Evolutionary conservation across 1,284 basidiomycete genomes (phyloP).

Genomic region (Apiotrichum sp.): DNA sequence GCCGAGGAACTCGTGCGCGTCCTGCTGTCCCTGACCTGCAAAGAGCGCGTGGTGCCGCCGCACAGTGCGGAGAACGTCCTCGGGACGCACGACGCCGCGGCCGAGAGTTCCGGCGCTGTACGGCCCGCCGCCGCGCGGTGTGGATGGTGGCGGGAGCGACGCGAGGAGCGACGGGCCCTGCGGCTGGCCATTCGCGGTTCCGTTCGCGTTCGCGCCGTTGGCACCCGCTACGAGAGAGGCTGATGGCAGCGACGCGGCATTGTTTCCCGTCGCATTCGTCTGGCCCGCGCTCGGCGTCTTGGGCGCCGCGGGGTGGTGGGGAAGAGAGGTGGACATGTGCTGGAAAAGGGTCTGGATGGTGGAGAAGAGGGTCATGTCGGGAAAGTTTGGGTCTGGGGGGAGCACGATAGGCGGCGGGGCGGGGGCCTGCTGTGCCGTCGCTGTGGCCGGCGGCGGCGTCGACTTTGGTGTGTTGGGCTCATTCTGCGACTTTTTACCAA

Average conservation of each 20-base stretch:
- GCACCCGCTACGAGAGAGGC: slow-evolving; percentile 13
- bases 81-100: slow-evolving; percentile 77
- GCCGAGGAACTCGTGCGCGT: slow-evolving; percentile 95
- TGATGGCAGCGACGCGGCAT: slow-evolving; percentile 31
- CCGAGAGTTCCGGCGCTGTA: slow-evolving; percentile 50
- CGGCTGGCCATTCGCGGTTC: slow-evolving; percentile 6
- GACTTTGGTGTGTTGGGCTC: neutral
- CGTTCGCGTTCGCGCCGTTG: neutral
- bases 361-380: slow-evolving; percentile 75
- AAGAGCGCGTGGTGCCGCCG: slow-evolving; percentile 82
- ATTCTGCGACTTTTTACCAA: slow-evolving; percentile 11
- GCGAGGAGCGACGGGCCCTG: slow-evolving; percentile 40
- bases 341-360: slow-evolving; percentile 85
- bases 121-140: slow-evolving; percentile 42
- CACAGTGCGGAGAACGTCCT: slow-evolving; percentile 82
- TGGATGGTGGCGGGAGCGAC: slow-evolving; percentile 39
- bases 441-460: neutral
- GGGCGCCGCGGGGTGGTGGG: slow-evolving; percentile 41
- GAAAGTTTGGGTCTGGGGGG: slow-evolving; percentile 52
- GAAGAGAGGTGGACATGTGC: slow-evolving; percentile 54
- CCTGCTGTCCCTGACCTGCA: slow-evolving; percentile 81
- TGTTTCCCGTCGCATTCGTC: slow-evolving; percentile 7
- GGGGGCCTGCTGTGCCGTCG: neutral
- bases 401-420: slow-evolving; percentile 16
- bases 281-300: slow-evolving; percentile 18